These are phyloP conservation scores for Sordariomycetes sp. DNA, from an alignment of 2,329 filamentous ascomycete species.

Conservation along the genomic window DNA sequence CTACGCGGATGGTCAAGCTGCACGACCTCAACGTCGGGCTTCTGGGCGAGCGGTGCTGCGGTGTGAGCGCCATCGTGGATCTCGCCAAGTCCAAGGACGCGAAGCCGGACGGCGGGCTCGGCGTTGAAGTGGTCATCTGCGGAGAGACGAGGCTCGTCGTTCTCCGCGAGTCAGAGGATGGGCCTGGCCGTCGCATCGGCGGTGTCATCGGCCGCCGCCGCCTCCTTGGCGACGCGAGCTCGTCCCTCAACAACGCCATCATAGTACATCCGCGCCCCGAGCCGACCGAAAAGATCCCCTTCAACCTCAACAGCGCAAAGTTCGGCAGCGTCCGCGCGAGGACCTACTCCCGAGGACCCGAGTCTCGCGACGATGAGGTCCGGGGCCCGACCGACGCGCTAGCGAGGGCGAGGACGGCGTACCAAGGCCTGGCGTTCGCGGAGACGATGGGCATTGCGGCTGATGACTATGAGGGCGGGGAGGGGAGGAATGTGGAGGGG, in stretches of 20 bases:
- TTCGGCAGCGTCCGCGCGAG: slow-evolving; percentile 18
- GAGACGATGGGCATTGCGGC: slow-evolving; percentile 38
- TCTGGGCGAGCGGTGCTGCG: slow-evolving; percentile 42
- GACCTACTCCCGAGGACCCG: neutral
- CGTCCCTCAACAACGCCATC: slow-evolving; percentile 30
- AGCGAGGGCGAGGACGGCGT: slow-evolving; percentile 15
- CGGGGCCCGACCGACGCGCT: slow-evolving; percentile 10
- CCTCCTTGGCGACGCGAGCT: slow-evolving; percentile 14
- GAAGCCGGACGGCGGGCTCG: slow-evolving; percentile 25
- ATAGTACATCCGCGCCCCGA: slow-evolving; percentile 35
- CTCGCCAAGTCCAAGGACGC: slow-evolving; percentile 10
- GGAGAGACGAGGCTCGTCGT: slow-evolving; percentile 43
- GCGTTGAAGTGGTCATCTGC: slow-evolving; percentile 38
- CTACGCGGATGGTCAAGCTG: slow-evolving; percentile 41
- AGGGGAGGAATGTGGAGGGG: slow-evolving; percentile 38
- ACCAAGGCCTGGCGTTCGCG: slow-evolving; percentile 32
- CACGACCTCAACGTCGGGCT: slow-evolving; percentile 38
- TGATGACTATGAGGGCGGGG: slow-evolving; percentile 34
- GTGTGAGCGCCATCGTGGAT: slow-evolving; percentile 30
- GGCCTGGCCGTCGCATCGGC: slow-evolving; percentile 27
- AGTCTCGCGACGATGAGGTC: slow-evolving; percentile 2
- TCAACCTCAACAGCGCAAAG: slow-evolving; percentile 35
- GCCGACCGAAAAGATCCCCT: slow-evolving; percentile 24
- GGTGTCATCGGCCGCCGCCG: slow-evolving; percentile 18
- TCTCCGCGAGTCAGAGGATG: slow-evolving; percentile 38